A percentile compares a stretch with the other conserved stretches of the same genome.
These are phyloP conservation scores for Cryptosporidium baileyi DNA, from an alignment of 169 alveolate species.

Conservation along the genomic window DNA sequence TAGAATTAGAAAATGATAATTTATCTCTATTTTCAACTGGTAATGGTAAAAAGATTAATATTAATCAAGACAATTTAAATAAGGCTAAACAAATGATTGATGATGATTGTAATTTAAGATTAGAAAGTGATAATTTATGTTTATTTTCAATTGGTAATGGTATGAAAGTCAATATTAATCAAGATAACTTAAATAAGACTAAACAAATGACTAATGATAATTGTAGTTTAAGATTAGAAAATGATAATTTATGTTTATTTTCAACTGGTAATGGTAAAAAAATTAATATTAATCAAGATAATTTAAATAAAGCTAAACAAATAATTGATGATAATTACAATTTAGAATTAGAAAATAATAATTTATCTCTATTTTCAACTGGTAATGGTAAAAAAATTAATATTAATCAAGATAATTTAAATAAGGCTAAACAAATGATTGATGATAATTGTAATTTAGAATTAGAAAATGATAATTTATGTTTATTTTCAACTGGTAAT, in stretches of 20 bases:
- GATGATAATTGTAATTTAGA: not conserved
- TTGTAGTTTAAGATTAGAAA: too few species aligned
- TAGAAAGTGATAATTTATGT: not conserved
- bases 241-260: not conserved
- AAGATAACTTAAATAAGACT: conserved; percentile 6
- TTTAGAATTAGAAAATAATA: too few species aligned
- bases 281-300: not conserved
- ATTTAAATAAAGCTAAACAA: conserved; percentile 1
- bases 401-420: not conserved
- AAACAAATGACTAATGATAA: not conserved
- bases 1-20: not conserved
- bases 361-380: conserved; percentile 9
- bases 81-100: not conserved
- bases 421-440: not conserved
- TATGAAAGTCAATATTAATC: not conserved
- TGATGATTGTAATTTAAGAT: not conserved
- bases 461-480: not conserved
- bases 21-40: conserved; percentile 24
- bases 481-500: conserved; percentile 46
- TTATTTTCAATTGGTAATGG: conserved; percentile 23
- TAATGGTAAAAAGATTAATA: not conserved
- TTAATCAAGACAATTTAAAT: not conserved
- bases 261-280: conserved; percentile 29
- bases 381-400: conserved; percentile 1
- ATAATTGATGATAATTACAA: not conserved